Conservation (phyloP, 441 rosid genomes). For the Aleurites moluccanus region DNA sequence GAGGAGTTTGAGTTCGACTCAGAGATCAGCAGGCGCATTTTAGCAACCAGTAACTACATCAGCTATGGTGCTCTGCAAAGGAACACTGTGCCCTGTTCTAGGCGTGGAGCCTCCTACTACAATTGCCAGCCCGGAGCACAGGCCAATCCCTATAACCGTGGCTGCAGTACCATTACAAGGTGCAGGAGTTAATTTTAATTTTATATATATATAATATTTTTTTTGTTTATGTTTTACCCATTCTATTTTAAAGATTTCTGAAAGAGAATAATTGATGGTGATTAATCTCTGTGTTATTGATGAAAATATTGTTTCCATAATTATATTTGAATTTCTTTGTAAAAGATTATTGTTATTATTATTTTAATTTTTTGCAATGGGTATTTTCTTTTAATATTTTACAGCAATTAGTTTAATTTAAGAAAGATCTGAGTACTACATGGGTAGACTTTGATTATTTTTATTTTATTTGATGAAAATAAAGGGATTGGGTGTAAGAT, state of each 20-base stretch:
- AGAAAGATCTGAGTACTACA: constrained; percentile 1
- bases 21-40: constrained; percentile 72
- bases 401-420: background rate
- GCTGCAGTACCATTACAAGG: constrained; percentile 85
- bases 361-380: background rate
- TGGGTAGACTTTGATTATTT: background rate
- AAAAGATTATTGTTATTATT: constrained; percentile 26
- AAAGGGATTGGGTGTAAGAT: too few relatives aligned
- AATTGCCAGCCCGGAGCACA: constrained; percentile 75
- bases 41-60: constrained; percentile 64
- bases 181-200: constrained; percentile 55
- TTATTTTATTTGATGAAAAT: background rate
- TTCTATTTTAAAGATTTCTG: background rate
- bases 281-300: constrained; percentile 22
- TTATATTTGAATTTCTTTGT: constrained; percentile 22
- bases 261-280: constrained; percentile 4
- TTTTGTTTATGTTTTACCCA: background rate
- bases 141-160: constrained; percentile 88
- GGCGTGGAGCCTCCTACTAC: constrained; percentile 94
- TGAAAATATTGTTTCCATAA: constrained; percentile 27
- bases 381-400: background rate
- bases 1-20: constrained; percentile 83
- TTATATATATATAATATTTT: background rate
- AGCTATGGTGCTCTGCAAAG: constrained; percentile 92
- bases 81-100: constrained; percentile 89